Percentiles rank a stretch among this genome's conserved stretches.
Conservation (phyloP, 2,329 filamentous ascomycete genomes). For the Davidsoniella australis region DNA sequence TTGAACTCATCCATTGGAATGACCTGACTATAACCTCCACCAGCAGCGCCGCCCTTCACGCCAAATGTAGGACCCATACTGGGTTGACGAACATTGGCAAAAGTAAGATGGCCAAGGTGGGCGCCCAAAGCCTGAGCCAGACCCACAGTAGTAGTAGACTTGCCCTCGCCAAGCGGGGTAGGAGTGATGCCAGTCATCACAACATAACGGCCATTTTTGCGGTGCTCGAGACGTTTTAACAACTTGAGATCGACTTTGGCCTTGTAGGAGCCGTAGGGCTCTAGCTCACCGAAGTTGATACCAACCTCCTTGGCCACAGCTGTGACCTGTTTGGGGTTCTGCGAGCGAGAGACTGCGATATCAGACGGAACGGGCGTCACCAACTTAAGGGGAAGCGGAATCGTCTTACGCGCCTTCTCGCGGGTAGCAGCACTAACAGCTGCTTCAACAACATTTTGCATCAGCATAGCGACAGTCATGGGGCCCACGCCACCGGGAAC, state of each 20-base stretch:
- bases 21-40: conserved; percentile 95
- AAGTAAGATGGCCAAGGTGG: conserved; percentile 72
- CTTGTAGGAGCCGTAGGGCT: conserved; percentile 90
- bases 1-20: conserved; percentile 99
- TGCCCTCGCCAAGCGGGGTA: conserved; percentile 90
- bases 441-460: conserved; percentile 87
- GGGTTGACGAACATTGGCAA: conserved; percentile 93
- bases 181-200: conserved; percentile 92
- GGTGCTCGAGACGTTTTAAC: conserved; percentile 70
- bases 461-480: conserved; percentile 97
- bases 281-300: conserved; percentile 73
- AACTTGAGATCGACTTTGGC: conserved; percentile 80
- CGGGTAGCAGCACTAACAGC: conserved; percentile 66
- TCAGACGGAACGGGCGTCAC: conserved; percentile 79
- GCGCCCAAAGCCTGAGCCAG: conserved; percentile 82
- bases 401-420: conserved; percentile 63
- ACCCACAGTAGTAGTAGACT: conserved; percentile 95
- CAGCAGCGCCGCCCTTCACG: conserved; percentile 95
- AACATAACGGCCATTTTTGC: conserved; percentile 76
- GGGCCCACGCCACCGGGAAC: conserved; percentile 93
- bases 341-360: conserved; percentile 76
- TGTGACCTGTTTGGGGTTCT: conserved; percentile 84
- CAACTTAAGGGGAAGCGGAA: conserved; percentile 69
- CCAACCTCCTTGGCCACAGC: conserved; percentile 72
- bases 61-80: conserved; percentile 96